Percentiles rank a stretch among this genome's conserved stretches.
Evolutionary conservation across 768 basidiomycete genomes (phyloP).

Genomic region (Xerocomus potaroensis): DNA sequence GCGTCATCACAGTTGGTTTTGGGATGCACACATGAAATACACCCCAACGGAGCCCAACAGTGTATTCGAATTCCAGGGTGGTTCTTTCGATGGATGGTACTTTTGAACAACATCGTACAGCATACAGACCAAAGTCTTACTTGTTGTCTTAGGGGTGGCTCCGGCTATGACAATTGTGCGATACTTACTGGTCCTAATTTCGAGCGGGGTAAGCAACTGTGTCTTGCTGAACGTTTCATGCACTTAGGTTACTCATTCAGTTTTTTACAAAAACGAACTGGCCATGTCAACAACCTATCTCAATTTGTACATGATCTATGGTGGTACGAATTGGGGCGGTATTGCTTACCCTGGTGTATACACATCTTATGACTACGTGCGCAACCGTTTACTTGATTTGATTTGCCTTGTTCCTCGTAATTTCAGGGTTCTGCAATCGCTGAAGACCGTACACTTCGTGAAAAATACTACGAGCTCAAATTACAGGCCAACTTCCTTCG

Average conservation of each 20-base stretch:
- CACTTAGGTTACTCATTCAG: slow-evolving; percentile 5
- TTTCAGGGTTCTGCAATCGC: slow-evolving; percentile 45
- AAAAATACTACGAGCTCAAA: slow-evolving; percentile 53
- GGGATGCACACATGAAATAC: slow-evolving; percentile 37
- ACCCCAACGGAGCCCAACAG: slow-evolving; percentile 19
- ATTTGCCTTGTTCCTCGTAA: neutral
- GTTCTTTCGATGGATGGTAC: slow-evolving; percentile 51
- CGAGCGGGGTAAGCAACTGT: slow-evolving; percentile 16
- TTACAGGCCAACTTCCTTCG: slow-evolving; percentile 48
- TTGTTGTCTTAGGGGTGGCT: slow-evolving; percentile 17
- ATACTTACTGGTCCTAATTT: slow-evolving; percentile 23
- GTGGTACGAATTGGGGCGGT: slow-evolving; percentile 61
- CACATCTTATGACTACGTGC: slow-evolving; percentile 57
- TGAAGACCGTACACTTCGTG: slow-evolving; percentile 48
- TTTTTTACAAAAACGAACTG: slow-evolving; percentile 21
- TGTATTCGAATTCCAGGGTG: slow-evolving; percentile 34
- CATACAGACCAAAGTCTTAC: slow-evolving; percentile 1
- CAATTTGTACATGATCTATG: slow-evolving; percentile 58
- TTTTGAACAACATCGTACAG: slow-evolving; percentile 31
- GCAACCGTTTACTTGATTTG: neutral
- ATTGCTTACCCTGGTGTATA: slow-evolving; percentile 55
- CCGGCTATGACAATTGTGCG: slow-evolving; percentile 19
- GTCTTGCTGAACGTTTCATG: neutral
- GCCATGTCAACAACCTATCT: slow-evolving; percentile 14
- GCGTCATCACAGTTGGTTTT: slow-evolving; percentile 21